These are phyloP conservation scores for Dryas octopetala DNA, from an alignment of 306 rosid species.

Conservation along the genomic window DNA sequence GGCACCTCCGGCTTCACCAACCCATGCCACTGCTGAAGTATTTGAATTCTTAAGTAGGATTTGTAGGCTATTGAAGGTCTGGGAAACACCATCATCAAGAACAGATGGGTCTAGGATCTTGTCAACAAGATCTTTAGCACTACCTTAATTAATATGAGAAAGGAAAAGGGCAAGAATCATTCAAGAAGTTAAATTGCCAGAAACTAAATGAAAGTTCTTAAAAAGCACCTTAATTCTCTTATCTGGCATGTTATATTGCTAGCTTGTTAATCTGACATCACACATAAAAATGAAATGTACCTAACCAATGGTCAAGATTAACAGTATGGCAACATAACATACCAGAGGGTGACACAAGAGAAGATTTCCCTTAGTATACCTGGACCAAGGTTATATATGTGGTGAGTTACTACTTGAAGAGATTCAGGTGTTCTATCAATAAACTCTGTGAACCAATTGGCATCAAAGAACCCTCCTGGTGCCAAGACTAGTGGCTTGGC, in stretches of 20 bases:
- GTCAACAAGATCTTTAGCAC: constrained; percentile 42
- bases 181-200: background rate
- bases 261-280: too few species aligned
- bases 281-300: too few species aligned
- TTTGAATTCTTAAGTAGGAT: constrained; percentile 36
- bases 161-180: background rate
- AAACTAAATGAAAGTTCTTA: background rate
- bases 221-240: background rate
- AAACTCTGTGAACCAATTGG: constrained; percentile 54
- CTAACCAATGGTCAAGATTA: too few species aligned
- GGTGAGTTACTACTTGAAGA: constrained; percentile 57
- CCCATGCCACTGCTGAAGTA: constrained; percentile 58
- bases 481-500: constrained; percentile 65
- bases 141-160: constrained; percentile 38
- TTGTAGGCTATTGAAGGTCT: constrained; percentile 50
- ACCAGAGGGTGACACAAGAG: too few species aligned
- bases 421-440: constrained; percentile 35
- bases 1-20: constrained; percentile 85
- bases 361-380: constrained; percentile 33
- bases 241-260: too few species aligned
- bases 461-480: constrained; percentile 73
- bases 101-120: constrained; percentile 52
- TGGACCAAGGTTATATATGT: constrained; percentile 76
- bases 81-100: constrained; percentile 47
- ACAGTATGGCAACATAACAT: too few species aligned